These are phyloP conservation scores for Blastobotrys peoriensis DNA, from an alignment of 805 yeast genomes.

Conservation along the genomic window DNA sequence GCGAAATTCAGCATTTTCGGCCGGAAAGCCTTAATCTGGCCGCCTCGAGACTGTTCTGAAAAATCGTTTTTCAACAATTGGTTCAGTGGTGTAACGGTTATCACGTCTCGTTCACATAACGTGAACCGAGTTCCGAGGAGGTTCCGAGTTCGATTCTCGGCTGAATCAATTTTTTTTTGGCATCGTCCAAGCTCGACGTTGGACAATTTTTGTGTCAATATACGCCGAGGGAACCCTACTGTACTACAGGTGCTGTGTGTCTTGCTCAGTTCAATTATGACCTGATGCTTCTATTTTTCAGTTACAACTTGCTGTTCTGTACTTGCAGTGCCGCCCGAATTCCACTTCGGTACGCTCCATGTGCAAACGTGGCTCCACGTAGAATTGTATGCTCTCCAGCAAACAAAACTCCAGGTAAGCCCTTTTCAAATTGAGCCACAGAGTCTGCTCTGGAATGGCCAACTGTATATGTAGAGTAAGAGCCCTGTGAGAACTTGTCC, in stretches of 20 bases:
- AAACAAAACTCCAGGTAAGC: conserved; percentile 52
- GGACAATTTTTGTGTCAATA: no score
- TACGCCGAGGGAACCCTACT: no score
- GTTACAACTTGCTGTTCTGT: no score
- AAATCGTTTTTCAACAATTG: no score
- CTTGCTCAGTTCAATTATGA: no score
- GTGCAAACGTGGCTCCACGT: conserved; percentile 85
- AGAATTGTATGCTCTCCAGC: conserved; percentile 85
- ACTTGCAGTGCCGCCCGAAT: conserved; percentile 47
- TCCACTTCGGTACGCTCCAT: conserved; percentile 83
- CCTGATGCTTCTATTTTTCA: no score
- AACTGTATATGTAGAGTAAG: conserved; percentile 62
- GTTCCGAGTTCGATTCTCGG: conserved; percentile 24
- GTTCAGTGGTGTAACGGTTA: conserved; percentile 25
- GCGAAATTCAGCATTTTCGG: no score
- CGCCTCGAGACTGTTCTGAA: no score
- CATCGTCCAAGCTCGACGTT: no score
- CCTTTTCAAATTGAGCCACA: conserved; percentile 53
- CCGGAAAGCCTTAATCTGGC: no score
- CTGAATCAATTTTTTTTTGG: conserved; percentile 12
- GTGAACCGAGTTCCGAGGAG: conserved; percentile 18
- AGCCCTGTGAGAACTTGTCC: conserved; percentile 67
- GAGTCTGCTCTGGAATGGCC: conserved; percentile 65
- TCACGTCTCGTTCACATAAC: conserved; percentile 23
- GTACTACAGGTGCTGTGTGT: no score